phyloP scores from a whole-genome alignment of 106 monocot species.

The Platanthera zijinensis region DNA sequence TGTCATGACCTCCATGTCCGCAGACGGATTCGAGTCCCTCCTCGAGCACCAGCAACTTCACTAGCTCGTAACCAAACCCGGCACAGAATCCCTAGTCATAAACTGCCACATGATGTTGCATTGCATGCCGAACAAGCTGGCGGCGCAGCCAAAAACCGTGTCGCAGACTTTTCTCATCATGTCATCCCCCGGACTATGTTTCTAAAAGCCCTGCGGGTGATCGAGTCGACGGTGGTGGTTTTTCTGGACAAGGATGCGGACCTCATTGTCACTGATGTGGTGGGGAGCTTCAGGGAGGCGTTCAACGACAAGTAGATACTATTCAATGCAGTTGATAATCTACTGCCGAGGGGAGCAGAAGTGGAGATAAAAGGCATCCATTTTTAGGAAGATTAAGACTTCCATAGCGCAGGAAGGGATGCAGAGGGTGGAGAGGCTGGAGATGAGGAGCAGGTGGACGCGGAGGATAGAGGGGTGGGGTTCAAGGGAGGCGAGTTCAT shows the following conservation, averaged over 20 bases:
- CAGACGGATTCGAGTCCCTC: slow-evolving; percentile 51
- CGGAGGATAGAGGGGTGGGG: slow-evolving; percentile 64
- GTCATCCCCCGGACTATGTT: slow-evolving; percentile 45
- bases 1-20: slow-evolving; percentile 26
- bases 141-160: neutral
- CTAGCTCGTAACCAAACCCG: slow-evolving; percentile 29
- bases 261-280: slow-evolving; percentile 49
- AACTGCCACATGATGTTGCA: slow-evolving; percentile 93
- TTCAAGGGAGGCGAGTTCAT: slow-evolving; percentile 46
- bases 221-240: slow-evolving; percentile 53
- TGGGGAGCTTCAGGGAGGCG: slow-evolving; percentile 54
- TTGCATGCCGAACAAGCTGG: slow-evolving; percentile 55
- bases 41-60: slow-evolving; percentile 52
- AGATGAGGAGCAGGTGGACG: slow-evolving; percentile 61
- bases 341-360: slow-evolving; percentile 53
- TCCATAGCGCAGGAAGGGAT: slow-evolving; percentile 69
- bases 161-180: neutral
- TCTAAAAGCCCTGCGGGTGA: slow-evolving; percentile 48
- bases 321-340: slow-evolving; percentile 73
- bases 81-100: slow-evolving; percentile 60
- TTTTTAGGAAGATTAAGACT: slow-evolving; percentile 86
- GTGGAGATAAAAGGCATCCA: slow-evolving; percentile 68
- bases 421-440: slow-evolving; percentile 76
- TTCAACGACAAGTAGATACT: slow-evolving; percentile 96
- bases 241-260: slow-evolving; percentile 85